Base-by-base conservation (phyloP, 1,284 basidiomycete genomes). In the Naganishia sp. region DNA sequence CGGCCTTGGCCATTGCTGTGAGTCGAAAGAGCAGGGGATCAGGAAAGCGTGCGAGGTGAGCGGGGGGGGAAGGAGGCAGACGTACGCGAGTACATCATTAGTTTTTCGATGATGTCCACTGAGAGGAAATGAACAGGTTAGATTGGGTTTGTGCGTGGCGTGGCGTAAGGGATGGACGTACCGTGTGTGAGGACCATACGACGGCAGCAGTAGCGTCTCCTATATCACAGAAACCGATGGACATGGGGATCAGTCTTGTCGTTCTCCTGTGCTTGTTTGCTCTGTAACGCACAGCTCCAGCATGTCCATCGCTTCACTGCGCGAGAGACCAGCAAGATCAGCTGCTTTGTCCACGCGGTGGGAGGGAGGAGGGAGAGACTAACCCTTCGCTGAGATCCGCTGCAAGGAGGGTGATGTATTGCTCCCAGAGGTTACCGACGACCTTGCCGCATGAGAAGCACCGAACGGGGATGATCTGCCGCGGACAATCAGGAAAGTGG, bases 161-260 rank as follows among this genome's bases (percentile, higher is more conserved):
- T 31, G 25, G 15, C 9, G 15, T 18, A 16, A 15, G 21, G 21
- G 6, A 36, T 2, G 28, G 28, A 66, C 72, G 68, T 60, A 69
- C 97, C 94, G 78, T 99, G 95, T 0, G 95, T 98, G 65, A 98
- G 82, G 13, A 99, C 92, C 95, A 99, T 99, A 64, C 95, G 86
- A 55, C 95, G 85, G 81, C 95, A 98, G 81, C 94, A 98, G 79
- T 98, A 98, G 67, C 95, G 83, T 79, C 92, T 94, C 65, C 77
- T 79, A 61, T 16, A 36, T 39, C 31, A 31, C 25, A 45, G 23
- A 1, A 28, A 31, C n/a, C 31, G 28, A 53, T 39, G 50, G 21
- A 13, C 0, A n/a, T 36, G 52, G 49, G 36, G n/a, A n/a, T 48
- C 15, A 39, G 21, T 11, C 9, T 23, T 18, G 45, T 43, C 28